A percentile compares a stretch with the other conserved stretches of the same genome.
Conservation (phyloP, 2,329 filamentous ascomycete species). For the Diaporthe caulivora region DNA sequence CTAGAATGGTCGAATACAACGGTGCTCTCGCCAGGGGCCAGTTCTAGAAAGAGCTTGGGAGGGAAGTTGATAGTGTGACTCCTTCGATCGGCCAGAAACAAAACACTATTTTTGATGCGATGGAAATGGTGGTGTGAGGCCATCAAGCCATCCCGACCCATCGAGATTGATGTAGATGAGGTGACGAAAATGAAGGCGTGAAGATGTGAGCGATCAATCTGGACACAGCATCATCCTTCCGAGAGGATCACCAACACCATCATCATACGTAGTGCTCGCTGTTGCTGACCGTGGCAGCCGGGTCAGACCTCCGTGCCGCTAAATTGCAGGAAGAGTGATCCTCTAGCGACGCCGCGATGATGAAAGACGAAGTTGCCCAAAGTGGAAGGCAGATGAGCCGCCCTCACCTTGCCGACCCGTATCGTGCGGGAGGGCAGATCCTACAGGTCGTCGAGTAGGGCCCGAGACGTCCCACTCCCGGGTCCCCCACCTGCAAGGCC, state of each 20-base stretch:
- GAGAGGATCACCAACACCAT: background rate
- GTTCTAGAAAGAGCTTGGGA: slow-evolving; percentile 25
- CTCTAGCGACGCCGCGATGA: slow-evolving; percentile 16
- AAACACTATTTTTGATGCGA: slow-evolving; percentile 27
- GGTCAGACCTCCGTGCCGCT: slow-evolving; percentile 4
- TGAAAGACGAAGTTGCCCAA: background rate
- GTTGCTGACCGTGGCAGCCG: slow-evolving; percentile 4
- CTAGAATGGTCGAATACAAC: slow-evolving; percentile 20
- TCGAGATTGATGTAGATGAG: slow-evolving; percentile 24
- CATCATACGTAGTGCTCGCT: background rate
- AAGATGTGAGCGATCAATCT: slow-evolving; percentile 16
- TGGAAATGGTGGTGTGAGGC: slow-evolving; percentile 9
- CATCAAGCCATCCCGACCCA: background rate
- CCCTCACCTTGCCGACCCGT: background rate
- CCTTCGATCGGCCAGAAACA: slow-evolving; percentile 25
- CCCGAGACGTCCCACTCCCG: background rate
- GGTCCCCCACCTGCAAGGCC: slow-evolving; percentile 23
- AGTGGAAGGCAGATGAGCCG: background rate
- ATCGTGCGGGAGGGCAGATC: background rate
- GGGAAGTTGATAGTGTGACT: slow-evolving; percentile 11
- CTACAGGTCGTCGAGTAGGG: slow-evolving; percentile 2
- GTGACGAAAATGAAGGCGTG: slow-evolving; percentile 13
- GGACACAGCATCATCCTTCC: background rate
- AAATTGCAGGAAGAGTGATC: slow-evolving; percentile 33
- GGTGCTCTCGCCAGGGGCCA: slow-evolving; percentile 21